Evolutionary conservation across 768 basidiomycete genomes (phyloP).

Genomic region (Lyophyllum semitale): DNA sequence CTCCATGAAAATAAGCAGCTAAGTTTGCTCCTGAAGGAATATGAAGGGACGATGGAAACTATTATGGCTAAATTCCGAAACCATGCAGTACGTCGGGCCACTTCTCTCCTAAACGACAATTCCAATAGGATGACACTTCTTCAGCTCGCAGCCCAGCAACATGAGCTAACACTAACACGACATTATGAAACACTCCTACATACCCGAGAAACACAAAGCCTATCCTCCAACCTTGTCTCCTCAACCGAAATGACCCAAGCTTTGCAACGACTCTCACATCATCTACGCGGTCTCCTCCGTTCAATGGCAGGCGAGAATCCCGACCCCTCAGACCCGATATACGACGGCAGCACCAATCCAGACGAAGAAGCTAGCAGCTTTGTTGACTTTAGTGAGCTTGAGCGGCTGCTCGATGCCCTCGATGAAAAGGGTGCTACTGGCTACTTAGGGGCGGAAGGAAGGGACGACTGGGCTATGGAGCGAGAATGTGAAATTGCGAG

Average conservation of each 20-base stretch:
- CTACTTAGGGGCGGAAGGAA: constrained; percentile 36
- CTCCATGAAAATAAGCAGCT: constrained; percentile 96
- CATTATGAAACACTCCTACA: constrained; percentile 88
- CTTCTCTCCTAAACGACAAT: not conserved
- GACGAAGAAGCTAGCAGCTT: constrained; percentile 36
- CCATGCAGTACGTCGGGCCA: constrained; percentile 47
- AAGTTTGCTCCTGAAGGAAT: constrained; percentile 85
- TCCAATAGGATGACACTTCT: not conserved
- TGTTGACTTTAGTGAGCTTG: constrained; percentile 41
- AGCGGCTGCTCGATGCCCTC: constrained; percentile 43
- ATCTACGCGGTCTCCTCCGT: constrained; percentile 71
- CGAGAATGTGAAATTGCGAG: constrained; percentile 86
- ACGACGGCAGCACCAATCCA: constrained; percentile 27
- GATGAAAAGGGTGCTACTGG: constrained; percentile 29
- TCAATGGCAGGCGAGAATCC: constrained; percentile 66
- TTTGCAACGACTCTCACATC: constrained; percentile 69
- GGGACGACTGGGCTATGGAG: constrained; percentile 84
- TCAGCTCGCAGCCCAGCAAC: constrained; percentile 89
- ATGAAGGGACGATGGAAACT: constrained; percentile 91
- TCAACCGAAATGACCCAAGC: constrained; percentile 64
- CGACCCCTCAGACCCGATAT: constrained; percentile 43
- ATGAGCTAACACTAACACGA: constrained; percentile 82
- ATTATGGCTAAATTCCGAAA: constrained; percentile 96
- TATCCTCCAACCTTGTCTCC: constrained; percentile 56
- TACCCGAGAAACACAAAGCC: constrained; percentile 58